Base-by-base conservation (phyloP, 2,329 filamentous ascomycete genomes). In the Fusarium pseudograminearum region DNA sequence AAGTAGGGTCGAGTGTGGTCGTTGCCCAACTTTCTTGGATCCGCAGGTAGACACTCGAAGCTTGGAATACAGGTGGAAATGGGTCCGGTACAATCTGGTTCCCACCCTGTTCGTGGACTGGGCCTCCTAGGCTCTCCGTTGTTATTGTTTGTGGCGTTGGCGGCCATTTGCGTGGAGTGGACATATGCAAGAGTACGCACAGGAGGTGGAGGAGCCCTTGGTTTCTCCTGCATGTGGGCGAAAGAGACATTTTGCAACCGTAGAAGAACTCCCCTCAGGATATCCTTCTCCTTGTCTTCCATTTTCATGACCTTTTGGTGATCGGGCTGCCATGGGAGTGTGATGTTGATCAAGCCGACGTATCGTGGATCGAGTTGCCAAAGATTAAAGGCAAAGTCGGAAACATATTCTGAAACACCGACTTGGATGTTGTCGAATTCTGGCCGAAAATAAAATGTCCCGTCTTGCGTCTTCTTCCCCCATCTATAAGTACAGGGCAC, bases 111-210 rank as follows among this genome's bases (percentile, higher is more conserved):
- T 28, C 33, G 33, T 28, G 33, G 9, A 3, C 5, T 20, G 1
- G 24, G 47, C 12, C 12, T 5, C 8, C 7, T n/a, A 5, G 24
- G 33, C 14, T 28, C 22, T 5, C 16, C 9, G 1, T n/a, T 1
- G 14, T 16, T 16, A 11, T 20, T n/a, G 2, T 16, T 38, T 0
- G 20, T 4, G 15, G 8, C 15, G 6, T 24, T 15, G 8, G 11
- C 18, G 3, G 42, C 26, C 18, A n/a, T 14, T 3, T 9, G 18
- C 33, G 20, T 51, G 5, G 33, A 51, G 14, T 28, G 33, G 8
- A 40, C 24, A 20, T 28, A 30, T 5, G 48, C 33, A 14, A 30
- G 33, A 3, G 33, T 51, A 3, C 48, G 33, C 11, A 15, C 14
- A 18, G 12, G 33, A 7, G 12, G 48, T 4, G 18, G 33, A 26